These are phyloP conservation scores for Colletotrichum lindemuthianum DNA, from an alignment of 2,329 filamentous ascomycete genomes.

Conservation along the genomic window DNA sequence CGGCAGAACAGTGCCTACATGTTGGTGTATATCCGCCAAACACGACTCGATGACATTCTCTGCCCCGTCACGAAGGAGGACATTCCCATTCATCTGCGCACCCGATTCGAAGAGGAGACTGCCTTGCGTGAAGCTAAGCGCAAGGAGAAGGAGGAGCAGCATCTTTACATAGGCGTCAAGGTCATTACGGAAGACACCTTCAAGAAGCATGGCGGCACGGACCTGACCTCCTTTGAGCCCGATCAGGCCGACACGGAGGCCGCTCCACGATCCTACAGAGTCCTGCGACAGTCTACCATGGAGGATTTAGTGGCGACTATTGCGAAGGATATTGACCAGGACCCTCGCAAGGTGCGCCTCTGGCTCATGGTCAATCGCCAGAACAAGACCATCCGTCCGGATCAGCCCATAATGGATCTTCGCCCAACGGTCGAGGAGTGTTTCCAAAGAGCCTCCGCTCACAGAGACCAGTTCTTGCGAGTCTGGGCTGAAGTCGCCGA, in stretches of 20 bases:
- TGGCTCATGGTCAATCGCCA: constrained; percentile 99
- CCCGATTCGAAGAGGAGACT: constrained; percentile 80
- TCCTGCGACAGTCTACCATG: constrained; percentile 80
- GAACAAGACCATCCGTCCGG: constrained; percentile 94
- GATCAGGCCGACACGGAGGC: constrained; percentile 69
- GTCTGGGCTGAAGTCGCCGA: constrained; percentile 87
- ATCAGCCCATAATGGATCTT: constrained; percentile 83
- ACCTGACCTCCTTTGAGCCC: constrained; percentile 77
- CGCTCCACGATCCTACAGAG: constrained; percentile 76
- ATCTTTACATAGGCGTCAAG: constrained; percentile 87
- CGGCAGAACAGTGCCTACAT: constrained; percentile 92
- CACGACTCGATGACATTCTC: constrained; percentile 83
- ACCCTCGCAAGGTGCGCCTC: constrained; percentile 77
- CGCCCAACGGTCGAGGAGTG: constrained; percentile 81
- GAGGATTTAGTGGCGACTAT: constrained; percentile 78
- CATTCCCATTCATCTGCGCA: constrained; percentile 80
- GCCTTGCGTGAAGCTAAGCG: constrained; percentile 78
- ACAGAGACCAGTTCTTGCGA: constrained; percentile 78
- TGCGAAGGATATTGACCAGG: constrained; percentile 74
- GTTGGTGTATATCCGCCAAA: constrained; percentile 96
- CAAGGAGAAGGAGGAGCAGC: constrained; percentile 93
- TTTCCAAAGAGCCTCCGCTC: constrained; percentile 61
- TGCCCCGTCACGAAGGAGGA: constrained; percentile 79
- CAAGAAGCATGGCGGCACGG: constrained; percentile 82
- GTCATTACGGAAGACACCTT: constrained; percentile 87